Percentiles rank a stretch among this genome's conserved stretches.
These are phyloP conservation scores for Pilasporangium apinafurcum DNA, from an alignment of 352 stramenopile species.

Conservation along the genomic window DNA sequence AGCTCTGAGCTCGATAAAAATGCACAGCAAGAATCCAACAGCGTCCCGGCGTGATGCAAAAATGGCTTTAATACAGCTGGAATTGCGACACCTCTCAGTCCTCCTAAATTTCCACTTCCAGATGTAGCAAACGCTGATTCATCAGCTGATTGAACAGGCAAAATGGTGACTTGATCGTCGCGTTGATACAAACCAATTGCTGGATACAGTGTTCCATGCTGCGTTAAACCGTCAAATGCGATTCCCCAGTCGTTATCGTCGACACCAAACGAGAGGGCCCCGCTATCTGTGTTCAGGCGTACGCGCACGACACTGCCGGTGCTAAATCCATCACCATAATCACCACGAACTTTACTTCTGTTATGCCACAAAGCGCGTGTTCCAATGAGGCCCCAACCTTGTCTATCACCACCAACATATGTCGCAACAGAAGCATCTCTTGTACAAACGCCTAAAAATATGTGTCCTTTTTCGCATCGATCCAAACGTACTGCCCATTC, in stretches of 20 bases:
- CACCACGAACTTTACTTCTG: conserved; percentile 81
- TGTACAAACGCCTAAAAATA: conserved; percentile 86
- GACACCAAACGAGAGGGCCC: conserved; percentile 81
- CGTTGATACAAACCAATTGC: conserved; percentile 86
- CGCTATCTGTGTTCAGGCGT: conserved; percentile 81
- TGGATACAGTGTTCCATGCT: conserved; percentile 84
- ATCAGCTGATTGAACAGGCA: conserved; percentile 50
- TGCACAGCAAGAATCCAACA: conserved; percentile 44
- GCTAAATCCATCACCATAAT: conserved; percentile 87
- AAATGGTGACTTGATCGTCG: conserved; percentile 85
- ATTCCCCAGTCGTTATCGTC: conserved; percentile 87
- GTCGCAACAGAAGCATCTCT: conserved; percentile 82
- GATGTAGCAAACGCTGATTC: conserved; percentile 18
- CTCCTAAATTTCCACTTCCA: conserved; percentile 12
- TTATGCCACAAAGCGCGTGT: conserved; percentile 87
- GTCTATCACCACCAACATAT: conserved; percentile 84
- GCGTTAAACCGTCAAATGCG: conserved; percentile 82
- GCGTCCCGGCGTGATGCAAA: conserved; percentile 52
- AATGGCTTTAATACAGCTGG: conserved; percentile 74
- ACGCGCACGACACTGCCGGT: conserved; percentile 80
- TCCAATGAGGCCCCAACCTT: conserved; percentile 86
- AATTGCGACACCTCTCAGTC: conserved; percentile 33
- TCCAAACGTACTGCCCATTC: conserved; percentile 85
- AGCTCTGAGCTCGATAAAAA: conserved; percentile 35
- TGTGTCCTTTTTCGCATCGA: conserved; percentile 86